Evolutionary conservation across 306 rosid species (phyloP).

Genomic region (Cicer arietinum): DNA sequence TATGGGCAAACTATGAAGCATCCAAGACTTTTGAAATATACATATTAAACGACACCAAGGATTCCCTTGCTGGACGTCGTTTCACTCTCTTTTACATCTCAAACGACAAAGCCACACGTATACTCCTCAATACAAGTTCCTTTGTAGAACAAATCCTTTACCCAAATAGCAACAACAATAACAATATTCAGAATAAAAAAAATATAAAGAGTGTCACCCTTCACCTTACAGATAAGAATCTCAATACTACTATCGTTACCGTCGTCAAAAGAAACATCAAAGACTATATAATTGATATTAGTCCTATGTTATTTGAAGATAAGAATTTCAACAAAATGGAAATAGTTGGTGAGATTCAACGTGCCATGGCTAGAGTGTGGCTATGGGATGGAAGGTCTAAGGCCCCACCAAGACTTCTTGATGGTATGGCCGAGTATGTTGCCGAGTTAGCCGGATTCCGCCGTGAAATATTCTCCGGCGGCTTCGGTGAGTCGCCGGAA

Average conservation of each 20-base stretch:
- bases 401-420: constrained; percentile 57
- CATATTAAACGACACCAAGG: constrained; percentile 53
- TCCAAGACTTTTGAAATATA: constrained; percentile 64
- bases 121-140: constrained; percentile 59
- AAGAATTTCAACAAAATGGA: constrained; percentile 31
- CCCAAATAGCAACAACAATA: background rate
- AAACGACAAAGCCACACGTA: constrained; percentile 63
- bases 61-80: constrained; percentile 49
- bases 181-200: constrained; percentile 39
- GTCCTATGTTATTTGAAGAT: constrained; percentile 51
- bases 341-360: constrained; percentile 49
- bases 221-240: constrained; percentile 47
- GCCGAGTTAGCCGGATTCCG: constrained; percentile 49
- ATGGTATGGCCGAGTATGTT: constrained; percentile 68
- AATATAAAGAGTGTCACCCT: constrained; percentile 53
- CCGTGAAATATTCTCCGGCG: background rate
- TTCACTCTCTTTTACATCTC: constrained; percentile 67
- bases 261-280: background rate
- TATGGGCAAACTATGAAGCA: constrained; percentile 71
- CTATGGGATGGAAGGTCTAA: constrained; percentile 54
- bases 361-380: constrained; percentile 68
- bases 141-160: constrained; percentile 57
- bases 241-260: background rate
- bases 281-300: constrained; percentile 52
- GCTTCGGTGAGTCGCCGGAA: background rate